Conservation (phyloP, 768 basidiomycete species). For the Calvatia gigantea region DNA sequence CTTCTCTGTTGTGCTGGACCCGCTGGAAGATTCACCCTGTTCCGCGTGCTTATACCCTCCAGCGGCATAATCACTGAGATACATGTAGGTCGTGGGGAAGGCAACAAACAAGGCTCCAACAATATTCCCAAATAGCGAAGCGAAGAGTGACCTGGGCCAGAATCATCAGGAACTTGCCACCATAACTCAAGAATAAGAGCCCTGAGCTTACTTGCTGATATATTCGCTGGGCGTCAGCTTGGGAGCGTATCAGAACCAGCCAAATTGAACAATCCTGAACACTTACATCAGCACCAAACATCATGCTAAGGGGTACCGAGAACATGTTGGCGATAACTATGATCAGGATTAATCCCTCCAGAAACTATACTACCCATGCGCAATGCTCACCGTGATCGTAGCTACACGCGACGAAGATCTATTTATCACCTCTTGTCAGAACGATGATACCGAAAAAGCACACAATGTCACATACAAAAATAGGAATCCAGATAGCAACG, state of each 20-base stretch:
- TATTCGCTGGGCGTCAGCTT: constrained; percentile 53
- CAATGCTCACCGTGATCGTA: constrained; percentile 60
- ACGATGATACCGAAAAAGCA: not conserved
- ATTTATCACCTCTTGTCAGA: not conserved
- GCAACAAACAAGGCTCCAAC: constrained; percentile 64
- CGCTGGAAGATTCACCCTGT: constrained; percentile 23
- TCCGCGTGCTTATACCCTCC: constrained; percentile 39
- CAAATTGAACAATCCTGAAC: not conserved
- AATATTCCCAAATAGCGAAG: constrained; percentile 63
- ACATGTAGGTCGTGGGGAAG: constrained; percentile 62
- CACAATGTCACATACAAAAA: constrained; percentile 49
- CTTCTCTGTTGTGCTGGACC: constrained; percentile 13
- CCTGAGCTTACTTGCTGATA: constrained; percentile 55
- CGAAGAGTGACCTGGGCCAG: constrained; percentile 52
- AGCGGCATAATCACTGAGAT: constrained; percentile 40
- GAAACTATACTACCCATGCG: not conserved
- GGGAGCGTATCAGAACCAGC: not conserved
- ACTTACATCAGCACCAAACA: constrained; percentile 64
- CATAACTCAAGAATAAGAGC: not conserved
- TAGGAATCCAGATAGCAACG: constrained; percentile 67
- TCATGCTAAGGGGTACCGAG: constrained; percentile 64
- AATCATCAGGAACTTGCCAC: not conserved
- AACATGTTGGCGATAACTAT: constrained; percentile 76
- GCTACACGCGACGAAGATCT: constrained; percentile 70
- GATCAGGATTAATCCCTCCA: not conserved